Base-by-base conservation (phyloP, 371 early-diverging fungal species). In the Mortierella sp. region DNA sequence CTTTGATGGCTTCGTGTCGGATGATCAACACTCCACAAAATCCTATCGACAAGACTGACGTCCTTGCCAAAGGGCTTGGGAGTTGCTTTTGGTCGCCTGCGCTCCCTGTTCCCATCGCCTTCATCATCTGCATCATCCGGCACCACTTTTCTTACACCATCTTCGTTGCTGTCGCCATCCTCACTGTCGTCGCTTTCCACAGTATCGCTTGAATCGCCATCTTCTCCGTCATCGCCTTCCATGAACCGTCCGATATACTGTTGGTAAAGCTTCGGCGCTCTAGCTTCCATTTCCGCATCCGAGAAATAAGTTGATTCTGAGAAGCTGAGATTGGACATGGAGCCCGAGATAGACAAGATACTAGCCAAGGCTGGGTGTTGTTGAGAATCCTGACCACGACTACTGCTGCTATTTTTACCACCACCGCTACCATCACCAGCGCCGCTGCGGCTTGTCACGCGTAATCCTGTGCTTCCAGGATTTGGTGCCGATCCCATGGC, bases 181-280 rank as follows among this genome's bases (percentile, higher is more conserved):
- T 62, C 57, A 20, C 40, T 51, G 20, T 35, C 61, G 5, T 60
- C 62, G 9, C 49, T 60, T 24, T 64, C 64, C 3, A 62, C 64
- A 24, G 54, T 52, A 35, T 49, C 66, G 20, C 54, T 55, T 57
- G 40, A 55, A 14, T 26, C 58, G 24, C 26, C 62, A 39, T 65
- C 51, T 1, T 52, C 45, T 24, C 3, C 24, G 16, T 59, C 67
- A 35, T 81, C 83, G 20, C 62, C 54, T 61, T 81, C 83, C 77
- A 81, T 73, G 45, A 81, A 81, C 20, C 83, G 62, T 26, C 83
- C 83, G 61, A 81, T 81, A 16, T 81, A 81, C 28, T 81, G 83
- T 18, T 70, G 77, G 57, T 81, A 81, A 18, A 81, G 52, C 20
- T 76, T 77, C 20, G 83, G 83, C 16, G 70, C 83, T 14, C 83